Percentiles rank a stretch among this genome's conserved stretches.
Evolutionary conservation across 1,284 basidiomycete species (phyloP).

Genomic region (Cystobasidium pallidum): DNA sequence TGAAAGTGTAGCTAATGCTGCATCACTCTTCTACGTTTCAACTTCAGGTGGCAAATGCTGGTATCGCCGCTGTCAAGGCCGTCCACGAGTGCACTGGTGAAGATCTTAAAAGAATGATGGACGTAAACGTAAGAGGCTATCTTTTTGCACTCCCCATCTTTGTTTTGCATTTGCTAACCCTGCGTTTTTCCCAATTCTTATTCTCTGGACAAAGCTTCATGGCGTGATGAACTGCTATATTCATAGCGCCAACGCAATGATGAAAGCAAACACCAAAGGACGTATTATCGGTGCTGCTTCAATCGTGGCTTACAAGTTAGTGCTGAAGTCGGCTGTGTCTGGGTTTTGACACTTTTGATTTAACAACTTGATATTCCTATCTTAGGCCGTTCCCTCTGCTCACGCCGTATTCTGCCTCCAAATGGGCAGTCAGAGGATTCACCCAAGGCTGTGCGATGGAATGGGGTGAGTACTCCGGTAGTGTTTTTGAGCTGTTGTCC

Average conservation of each 20-base stretch:
- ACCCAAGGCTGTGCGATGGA: conserved; percentile 44
- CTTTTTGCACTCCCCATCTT: background rate
- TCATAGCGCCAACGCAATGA: conserved; percentile 44
- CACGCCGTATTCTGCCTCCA: conserved; percentile 43
- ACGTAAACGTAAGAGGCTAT: conserved; percentile 35
- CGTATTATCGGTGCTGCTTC: conserved; percentile 32
- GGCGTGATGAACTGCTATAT: conserved; percentile 44
- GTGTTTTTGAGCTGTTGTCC: background rate
- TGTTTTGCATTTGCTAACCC: background rate
- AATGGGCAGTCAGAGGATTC: conserved; percentile 43
- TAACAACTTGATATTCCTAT: background rate
- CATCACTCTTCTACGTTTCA: too few relatives aligned
- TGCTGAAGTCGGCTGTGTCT: background rate
- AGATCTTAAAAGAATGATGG: conserved; percentile 43
- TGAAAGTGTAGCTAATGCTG: too few relatives aligned
- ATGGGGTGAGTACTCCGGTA: conserved; percentile 27
- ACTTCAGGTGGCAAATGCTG: conserved; percentile 41
- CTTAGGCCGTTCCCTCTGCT: conserved; percentile 30
- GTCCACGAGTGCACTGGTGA: conserved; percentile 19
- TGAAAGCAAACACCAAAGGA: conserved; percentile 29
- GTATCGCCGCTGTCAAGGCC: conserved; percentile 41
- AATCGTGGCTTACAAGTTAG: conserved; percentile 45
- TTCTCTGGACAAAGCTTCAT: conserved; percentile 12
- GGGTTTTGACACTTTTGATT: too few relatives aligned
- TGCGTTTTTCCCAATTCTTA: background rate